Base-by-base conservation (phyloP, 805 yeast species). In the Teunomyces pallodes region DNA sequence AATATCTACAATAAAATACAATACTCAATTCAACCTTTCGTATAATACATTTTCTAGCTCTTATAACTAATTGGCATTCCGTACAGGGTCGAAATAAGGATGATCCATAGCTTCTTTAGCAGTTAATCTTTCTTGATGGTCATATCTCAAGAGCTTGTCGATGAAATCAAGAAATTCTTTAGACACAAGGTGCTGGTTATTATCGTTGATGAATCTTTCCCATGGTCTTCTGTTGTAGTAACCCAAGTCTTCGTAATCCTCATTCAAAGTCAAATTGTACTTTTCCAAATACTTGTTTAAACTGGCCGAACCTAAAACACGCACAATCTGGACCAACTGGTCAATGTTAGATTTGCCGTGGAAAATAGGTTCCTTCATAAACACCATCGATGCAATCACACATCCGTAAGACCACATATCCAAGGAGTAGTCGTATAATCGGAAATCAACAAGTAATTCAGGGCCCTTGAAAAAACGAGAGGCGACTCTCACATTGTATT, bases 351-450 rank as follows among this genome's bases (percentile, higher is more conserved):
- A 86, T 52, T 87, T 84, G 16, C 96, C 97, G 64, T 88, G 92
- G 79, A 90, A 90, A 55, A 90, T 87, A 9, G 97, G 97, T 60
- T 90, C 97, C 61, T 84, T 87, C 61, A 86, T 87, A 72, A 90
- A 89, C 30, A 89, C 83, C 66, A 90, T 87, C 9, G 94, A 84
- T 8, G 96, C 96, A 43, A 90, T 72, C 89, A 88, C 89, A 50
- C 96, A 91, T 12, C 96, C 97, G 53, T 81, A 84, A 9, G 95
- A 85, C 97, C 97, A 90, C 58, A 90, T 66, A 65, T 90, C 97
- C 48, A 90, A 74, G 9, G 94, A 86, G 66, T 90, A 90, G 67
- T 90, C 96, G 67, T 90, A 90, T 62, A 81, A 84, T 56, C 88
- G 85, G 58, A 82, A 78, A 62, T 90, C 90, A 8, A 90, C 89